These are phyloP conservation scores for Keithomyces neogunnii DNA, from an alignment of 2,329 filamentous ascomycete genomes.

Conservation along the genomic window DNA sequence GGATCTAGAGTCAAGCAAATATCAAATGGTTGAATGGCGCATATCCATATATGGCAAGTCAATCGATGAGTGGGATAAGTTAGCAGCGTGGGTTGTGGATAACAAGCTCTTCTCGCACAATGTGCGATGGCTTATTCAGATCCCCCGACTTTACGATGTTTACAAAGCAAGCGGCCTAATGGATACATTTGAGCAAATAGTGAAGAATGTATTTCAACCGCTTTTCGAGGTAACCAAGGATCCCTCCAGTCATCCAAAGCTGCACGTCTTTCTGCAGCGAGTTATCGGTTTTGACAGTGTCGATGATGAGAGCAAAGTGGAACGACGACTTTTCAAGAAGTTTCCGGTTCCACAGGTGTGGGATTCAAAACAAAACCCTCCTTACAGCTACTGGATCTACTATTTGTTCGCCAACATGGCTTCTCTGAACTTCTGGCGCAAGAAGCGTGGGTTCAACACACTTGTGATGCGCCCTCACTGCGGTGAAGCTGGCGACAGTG, in stretches of 20 bases:
- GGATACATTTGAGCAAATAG: slow-evolving; percentile 81
- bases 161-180: slow-evolving; percentile 86
- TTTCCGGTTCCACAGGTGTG: slow-evolving; percentile 86
- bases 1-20: slow-evolving; percentile 96
- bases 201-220: slow-evolving; percentile 86
- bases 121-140: slow-evolving; percentile 92
- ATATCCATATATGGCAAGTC: slow-evolving; percentile 94
- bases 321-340: slow-evolving; percentile 89
- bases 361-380: slow-evolving; percentile 90
- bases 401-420: slow-evolving; percentile 91
- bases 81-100: slow-evolving; percentile 94
- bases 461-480: slow-evolving; percentile 90
- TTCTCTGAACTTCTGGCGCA: slow-evolving; percentile 86
- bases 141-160: slow-evolving; percentile 89
- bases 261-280: slow-evolving; percentile 88
- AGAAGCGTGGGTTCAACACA: slow-evolving; percentile 88
- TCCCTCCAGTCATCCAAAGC: slow-evolving; percentile 77
- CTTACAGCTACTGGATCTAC: slow-evolving; percentile 99
- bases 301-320: slow-evolving; percentile 95
- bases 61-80: slow-evolving; percentile 93
- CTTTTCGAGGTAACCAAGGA: slow-evolving; percentile 91
- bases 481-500: slow-evolving; percentile 92
- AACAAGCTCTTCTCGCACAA: slow-evolving; percentile 98
- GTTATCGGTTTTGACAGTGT: slow-evolving; percentile 97
- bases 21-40: slow-evolving; percentile 99